Evolutionary conservation across 768 basidiomycete genomes (phyloP), one percentile per base, ranked within the genome.

Genomic region (Leccinum subtestaceum): DNA sequence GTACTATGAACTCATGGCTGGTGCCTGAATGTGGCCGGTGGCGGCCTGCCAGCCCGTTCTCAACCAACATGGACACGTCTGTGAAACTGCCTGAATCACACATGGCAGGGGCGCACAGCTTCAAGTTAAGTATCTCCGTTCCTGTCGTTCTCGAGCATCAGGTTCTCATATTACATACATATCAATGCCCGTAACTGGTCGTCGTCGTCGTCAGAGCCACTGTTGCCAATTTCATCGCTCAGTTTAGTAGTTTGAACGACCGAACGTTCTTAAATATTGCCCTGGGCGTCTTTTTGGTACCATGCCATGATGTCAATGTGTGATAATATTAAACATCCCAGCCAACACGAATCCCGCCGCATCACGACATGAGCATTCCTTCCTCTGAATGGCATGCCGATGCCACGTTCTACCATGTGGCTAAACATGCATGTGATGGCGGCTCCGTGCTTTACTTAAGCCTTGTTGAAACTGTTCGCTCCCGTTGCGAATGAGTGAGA

Each of bases 21-120:
- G 67, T 66, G 1, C 65, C 58, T 60, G 48, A n/a, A 54, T 64
- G 56, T 67, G 58, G 61, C 62, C 43, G 55, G 59, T 19, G 48
- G 58, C 58, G 38, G 19, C 45, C 46, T 53, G 53, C 32, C 57
- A 53, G 10, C 12, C 47, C 47, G 10, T 31, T 23, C 45, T 34
- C 45, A n/a, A n/a, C 40, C 4, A 36, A 60, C 52, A 17, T 1
- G 53, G 58, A 21, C 36, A 47, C 32, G 46, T 59, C 45, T 36
- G 43, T 32, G 38, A 27, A 43, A 21, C 40, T 57, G 49, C 10
- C 55, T 6, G 19, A 29, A 29, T 51, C 29, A 60, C 59, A 48
- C 59, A 61, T 21, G 59, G 57, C 17, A 36, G 45, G 7, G 60
- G 27, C 48, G 32, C 48, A 61, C 60, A 61, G 60, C 60, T 19